Evolutionary conservation across 352 stramenopile genomes (phyloP), one percentile per base, ranked within the genome.

Genomic region (Blastocystis sp.): DNA sequence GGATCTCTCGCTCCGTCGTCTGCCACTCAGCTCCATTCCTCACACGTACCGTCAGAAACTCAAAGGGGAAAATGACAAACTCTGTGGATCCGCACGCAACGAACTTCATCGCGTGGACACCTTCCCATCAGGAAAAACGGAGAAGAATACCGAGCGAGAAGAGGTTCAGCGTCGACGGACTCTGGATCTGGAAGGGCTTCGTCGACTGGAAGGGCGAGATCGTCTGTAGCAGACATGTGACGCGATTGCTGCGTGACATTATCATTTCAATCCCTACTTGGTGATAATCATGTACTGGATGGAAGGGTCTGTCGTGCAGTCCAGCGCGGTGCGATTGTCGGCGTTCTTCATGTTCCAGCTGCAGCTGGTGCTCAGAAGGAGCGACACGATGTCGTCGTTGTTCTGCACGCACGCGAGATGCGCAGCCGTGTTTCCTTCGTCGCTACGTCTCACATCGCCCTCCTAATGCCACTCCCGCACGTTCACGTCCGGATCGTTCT

Each of bases 41-140:
- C 24, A 46, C 16, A 9, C 44, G 6, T 46, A 81, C 69, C 1
- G 46, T 54, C 3, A 81, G 69, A 3, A 81, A 44, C 14, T 57
- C 44, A 51, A 81, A 81, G 3, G 69, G 69, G 48, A 49, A 81
- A 29, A 81, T 32, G n/a, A 11, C 21, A 42, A 63, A 81, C 21
- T 63, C 48, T 9, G 32, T 44, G 48, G 24, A 21, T 29, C 48
- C 69, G 34, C 32, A 36, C 6, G 48, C 69, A 4, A 81, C 69
- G 42, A 63, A 49, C 69, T 57, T 54, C 69, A 81, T 81, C n/a
- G 63, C 53, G 14, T 59, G 61, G 21, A 48, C 34, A 44, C 69
- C 69, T 16, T 49, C 32, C 7, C 8, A 51, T 40, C 18, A 72
- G 11, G 40, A 36, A 7, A 32, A 32, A 51, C 44, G 40, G 21